These are phyloP conservation scores for Pholiota conissans DNA, from an alignment of 768 basidiomycete genomes.

Conservation along the genomic window DNA sequence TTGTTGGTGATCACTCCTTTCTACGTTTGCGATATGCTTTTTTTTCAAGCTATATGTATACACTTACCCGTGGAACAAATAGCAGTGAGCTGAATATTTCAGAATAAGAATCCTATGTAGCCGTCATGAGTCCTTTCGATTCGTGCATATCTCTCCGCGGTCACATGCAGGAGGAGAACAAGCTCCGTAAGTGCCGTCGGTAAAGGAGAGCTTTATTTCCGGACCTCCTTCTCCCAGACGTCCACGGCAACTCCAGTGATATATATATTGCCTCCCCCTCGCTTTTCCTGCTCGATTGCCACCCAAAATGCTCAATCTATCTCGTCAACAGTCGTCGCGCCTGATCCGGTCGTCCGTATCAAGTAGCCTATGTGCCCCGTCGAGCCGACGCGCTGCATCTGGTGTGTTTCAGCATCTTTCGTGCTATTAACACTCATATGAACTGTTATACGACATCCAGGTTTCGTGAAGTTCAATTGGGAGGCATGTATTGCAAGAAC, in stretches of 20 bases:
- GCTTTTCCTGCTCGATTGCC: background rate
- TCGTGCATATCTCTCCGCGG: background rate
- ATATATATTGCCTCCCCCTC: background rate
- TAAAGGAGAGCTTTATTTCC: background rate
- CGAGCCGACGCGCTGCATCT: slow-evolving; percentile 28
- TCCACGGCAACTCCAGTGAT: background rate
- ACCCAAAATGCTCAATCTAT: slow-evolving; percentile 11
- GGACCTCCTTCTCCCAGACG: background rate
- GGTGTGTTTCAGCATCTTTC: slow-evolving; percentile 15
- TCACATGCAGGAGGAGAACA: background rate
- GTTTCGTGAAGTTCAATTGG: slow-evolving; percentile 43
- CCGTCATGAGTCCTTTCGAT: too few species aligned
- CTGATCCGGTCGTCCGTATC: slow-evolving; percentile 7
- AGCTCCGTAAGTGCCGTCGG: background rate
- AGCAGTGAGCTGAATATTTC: too few species aligned
- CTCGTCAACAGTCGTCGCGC: slow-evolving; percentile 13
- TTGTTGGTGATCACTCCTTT: too few species aligned
- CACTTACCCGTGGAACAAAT: too few species aligned
- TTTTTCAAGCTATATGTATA: too few species aligned
- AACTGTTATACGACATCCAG: slow-evolving; percentile 19
- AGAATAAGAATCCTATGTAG: too few species aligned
- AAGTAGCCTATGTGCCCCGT: slow-evolving; percentile 1
- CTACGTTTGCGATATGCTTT: too few species aligned
- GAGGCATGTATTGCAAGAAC: slow-evolving; percentile 28
- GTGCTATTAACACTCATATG: background rate